These are phyloP conservation scores for Lactuca sativa DNA, from an alignment of 129 eudicot species.

Conservation along the genomic window DNA sequence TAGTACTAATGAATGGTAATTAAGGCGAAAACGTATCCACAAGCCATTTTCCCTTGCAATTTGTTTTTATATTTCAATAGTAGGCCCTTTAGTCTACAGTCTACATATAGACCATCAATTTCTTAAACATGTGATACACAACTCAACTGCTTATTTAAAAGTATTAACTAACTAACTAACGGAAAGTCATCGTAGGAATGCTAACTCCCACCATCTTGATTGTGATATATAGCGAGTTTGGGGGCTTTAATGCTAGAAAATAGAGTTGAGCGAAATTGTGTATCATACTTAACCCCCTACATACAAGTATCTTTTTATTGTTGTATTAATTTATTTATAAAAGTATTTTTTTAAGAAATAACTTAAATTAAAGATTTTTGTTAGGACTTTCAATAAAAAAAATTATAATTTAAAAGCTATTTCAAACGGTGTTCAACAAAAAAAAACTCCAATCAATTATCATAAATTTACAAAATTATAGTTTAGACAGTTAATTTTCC, in stretches of 20 bases:
- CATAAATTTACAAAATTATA: too few species aligned
- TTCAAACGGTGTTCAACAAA: too few species aligned
- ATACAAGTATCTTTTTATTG: background rate
- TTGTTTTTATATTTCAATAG: background rate
- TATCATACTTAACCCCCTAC: background rate
- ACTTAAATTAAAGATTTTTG: too few species aligned
- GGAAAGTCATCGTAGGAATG: slow-evolving; percentile 20
- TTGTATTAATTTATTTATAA: background rate
- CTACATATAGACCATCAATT: slow-evolving; percentile 2
- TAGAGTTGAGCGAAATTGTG: background rate
- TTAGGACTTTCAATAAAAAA: too few species aligned
- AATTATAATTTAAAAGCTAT: too few species aligned
- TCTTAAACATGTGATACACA: slow-evolving; percentile 6
- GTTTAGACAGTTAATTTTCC: too few species aligned
- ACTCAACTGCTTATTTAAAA: slow-evolving; percentile 6
- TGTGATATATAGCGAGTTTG: slow-evolving; percentile 11
- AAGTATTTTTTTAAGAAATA: background rate
- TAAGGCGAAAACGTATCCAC: background rate
- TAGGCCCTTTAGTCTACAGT: slow-evolving; percentile 6
- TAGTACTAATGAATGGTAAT: too few species aligned
- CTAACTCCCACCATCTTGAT: slow-evolving; percentile 22
- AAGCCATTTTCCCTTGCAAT: background rate
- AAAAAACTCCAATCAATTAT: too few species aligned
- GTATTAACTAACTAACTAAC: slow-evolving; percentile 10
- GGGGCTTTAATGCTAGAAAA: background rate